Evolutionary conservation across 192 early-diverging fungal genomes (phyloP).

Genomic region (Podila verticillata): DNA sequence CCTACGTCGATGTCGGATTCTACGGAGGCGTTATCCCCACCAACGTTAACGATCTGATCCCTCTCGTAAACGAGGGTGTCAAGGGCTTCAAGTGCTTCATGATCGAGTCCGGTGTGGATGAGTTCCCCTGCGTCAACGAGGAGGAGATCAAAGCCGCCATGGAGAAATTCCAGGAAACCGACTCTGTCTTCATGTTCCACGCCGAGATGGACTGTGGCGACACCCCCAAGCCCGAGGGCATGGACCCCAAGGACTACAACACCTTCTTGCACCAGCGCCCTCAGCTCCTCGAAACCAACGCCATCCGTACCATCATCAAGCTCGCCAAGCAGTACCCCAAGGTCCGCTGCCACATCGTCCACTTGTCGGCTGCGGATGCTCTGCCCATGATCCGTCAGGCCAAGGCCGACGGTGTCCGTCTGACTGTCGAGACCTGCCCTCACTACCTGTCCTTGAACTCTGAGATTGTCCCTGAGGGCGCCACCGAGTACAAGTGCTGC

Average conservation of each 20-base stretch:
- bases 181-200: slow-evolving; percentile 80
- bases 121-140: slow-evolving; percentile 84
- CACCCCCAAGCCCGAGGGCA: slow-evolving; percentile 51
- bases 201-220: slow-evolving; percentile 74
- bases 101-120: slow-evolving; percentile 85
- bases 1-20: slow-evolving; percentile 82
- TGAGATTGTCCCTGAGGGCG: slow-evolving; percentile 71
- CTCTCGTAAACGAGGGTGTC: slow-evolving; percentile 73
- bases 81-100: slow-evolving; percentile 88
- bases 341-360: slow-evolving; percentile 84
- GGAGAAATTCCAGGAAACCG: slow-evolving; percentile 64
- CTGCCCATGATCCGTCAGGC: slow-evolving; percentile 77
- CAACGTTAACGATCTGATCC: slow-evolving; percentile 71
- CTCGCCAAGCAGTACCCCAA: slow-evolving; percentile 75
- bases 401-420: slow-evolving; percentile 70
- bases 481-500: slow-evolving; percentile 88
- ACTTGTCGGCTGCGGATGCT: slow-evolving; percentile 81
- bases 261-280: slow-evolving; percentile 80
- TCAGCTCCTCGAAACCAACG: slow-evolving; percentile 73
- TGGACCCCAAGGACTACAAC: slow-evolving; percentile 61
- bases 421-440: slow-evolving; percentile 88
- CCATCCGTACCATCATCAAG: slow-evolving; percentile 77
- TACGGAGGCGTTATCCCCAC: slow-evolving; percentile 85
- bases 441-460: slow-evolving; percentile 79
- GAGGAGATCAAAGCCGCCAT: slow-evolving; percentile 72